These are phyloP conservation scores for Apophysomyces variabilis DNA, from an alignment of 371 early-diverging fungal species.

Conservation along the genomic window DNA sequence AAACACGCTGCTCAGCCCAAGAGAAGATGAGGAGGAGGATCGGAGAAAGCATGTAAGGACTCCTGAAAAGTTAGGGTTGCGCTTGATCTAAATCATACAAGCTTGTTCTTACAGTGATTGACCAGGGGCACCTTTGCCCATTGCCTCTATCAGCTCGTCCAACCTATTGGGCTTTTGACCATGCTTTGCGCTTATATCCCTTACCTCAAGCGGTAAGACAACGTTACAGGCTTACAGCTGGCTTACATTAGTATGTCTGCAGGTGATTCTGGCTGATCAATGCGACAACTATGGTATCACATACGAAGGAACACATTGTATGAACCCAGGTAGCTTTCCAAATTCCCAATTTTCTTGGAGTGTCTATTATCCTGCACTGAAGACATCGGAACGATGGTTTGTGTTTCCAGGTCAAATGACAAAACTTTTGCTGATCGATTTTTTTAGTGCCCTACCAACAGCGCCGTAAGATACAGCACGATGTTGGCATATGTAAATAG, in stretches of 20 bases:
- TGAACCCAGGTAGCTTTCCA: slow-evolving; percentile 90
- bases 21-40: slow-evolving; percentile 47
- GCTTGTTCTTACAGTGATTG: slow-evolving; percentile 83
- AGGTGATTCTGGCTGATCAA: slow-evolving; percentile 87
- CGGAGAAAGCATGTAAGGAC: slow-evolving; percentile 64
- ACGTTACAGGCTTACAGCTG: background rate
- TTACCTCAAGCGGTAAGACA: slow-evolving; percentile 79
- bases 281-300: slow-evolving; percentile 73
- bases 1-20: slow-evolving; percentile 72
- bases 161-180: slow-evolving; percentile 80
- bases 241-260: slow-evolving; percentile 3
- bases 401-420: background rate
- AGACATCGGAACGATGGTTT: slow-evolving; percentile 56
- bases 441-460: background rate
- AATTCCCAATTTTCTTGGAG: slow-evolving; percentile 74
- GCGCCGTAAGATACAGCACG: background rate
- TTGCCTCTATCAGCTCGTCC: slow-evolving; percentile 78
- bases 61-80: slow-evolving; percentile 13
- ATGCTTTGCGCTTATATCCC: slow-evolving; percentile 86
- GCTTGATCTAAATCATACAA: slow-evolving; percentile 31
- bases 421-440: background rate
- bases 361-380: slow-evolving; percentile 77
- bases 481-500: slow-evolving; percentile 12
- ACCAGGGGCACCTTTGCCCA: slow-evolving; percentile 86
- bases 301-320: slow-evolving; percentile 76